Evolutionary conservation across 2,329 filamentous ascomycete genomes (phyloP).

Genomic region (Colletotrichum sp.): DNA sequence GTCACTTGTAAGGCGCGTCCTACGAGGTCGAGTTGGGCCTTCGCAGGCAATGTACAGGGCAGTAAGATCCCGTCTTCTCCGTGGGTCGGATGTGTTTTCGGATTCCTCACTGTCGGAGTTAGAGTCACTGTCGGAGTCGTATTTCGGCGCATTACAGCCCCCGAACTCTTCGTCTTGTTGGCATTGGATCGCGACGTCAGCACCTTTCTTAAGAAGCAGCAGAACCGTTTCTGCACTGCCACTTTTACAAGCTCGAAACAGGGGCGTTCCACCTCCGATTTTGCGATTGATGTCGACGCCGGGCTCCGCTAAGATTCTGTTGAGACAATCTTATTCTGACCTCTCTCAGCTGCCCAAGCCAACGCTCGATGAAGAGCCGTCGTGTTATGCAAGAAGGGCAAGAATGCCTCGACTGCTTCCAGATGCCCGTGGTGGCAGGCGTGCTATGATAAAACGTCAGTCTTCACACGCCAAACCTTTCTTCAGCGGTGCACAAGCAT

Average conservation of each 20-base stretch:
- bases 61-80: neutral
- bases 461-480: too few species aligned
- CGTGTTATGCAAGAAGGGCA: constrained; percentile 27
- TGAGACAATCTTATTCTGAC: constrained; percentile 27
- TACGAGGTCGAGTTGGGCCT: neutral
- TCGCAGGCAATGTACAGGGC: neutral
- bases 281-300: constrained; percentile 33
- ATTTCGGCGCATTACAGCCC: neutral
- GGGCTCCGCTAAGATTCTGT: constrained; percentile 31
- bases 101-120: neutral
- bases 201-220: constrained; percentile 25
- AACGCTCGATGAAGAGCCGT: constrained; percentile 29
- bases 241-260: neutral
- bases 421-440: constrained; percentile 30
- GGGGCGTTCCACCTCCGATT: constrained; percentile 21
- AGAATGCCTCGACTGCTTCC: constrained; percentile 28
- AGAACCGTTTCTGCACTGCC: neutral
- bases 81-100: neutral
- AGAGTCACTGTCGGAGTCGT: neutral
- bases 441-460: constrained; percentile 6
- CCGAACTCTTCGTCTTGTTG: neutral
- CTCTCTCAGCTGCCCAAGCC: constrained; percentile 26
- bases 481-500: too few species aligned
- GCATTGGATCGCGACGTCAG: constrained; percentile 15
- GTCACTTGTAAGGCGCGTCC: neutral